phyloP scores from a whole-genome alignment of 2,329 filamentous ascomycete genomes.

The Ophiostoma ulmi region DNA sequence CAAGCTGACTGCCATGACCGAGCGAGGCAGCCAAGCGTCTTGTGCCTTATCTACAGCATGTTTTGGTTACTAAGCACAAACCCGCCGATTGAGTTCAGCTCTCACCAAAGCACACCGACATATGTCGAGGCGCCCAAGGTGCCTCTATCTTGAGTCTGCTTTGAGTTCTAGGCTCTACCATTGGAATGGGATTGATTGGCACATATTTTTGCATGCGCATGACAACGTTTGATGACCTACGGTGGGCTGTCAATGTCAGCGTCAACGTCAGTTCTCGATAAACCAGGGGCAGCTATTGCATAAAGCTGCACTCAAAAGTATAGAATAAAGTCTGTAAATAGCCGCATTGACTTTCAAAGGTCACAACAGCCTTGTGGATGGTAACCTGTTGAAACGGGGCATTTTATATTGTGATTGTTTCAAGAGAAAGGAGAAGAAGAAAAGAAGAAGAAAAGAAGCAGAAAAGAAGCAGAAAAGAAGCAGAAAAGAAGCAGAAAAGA shows the following conservation, averaged over 20 bases:
- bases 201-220: background rate
- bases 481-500: background rate
- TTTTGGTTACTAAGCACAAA: too few species aligned
- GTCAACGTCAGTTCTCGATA: background rate
- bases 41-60: background rate
- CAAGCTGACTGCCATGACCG: background rate
- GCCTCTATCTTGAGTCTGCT: too few species aligned
- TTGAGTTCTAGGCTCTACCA: too few species aligned
- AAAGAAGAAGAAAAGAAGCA: background rate
- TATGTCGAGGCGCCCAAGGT: too few species aligned
- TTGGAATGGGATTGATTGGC: background rate
- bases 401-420: background rate
- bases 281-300: background rate
- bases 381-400: background rate
- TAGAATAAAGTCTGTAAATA: background rate
- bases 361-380: constrained; percentile 1
- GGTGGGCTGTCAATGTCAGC: too few species aligned
- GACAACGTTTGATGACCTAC: too few species aligned
- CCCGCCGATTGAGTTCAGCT: too few species aligned
- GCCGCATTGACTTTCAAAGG: background rate
- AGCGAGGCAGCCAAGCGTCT: too few species aligned
- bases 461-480: background rate
- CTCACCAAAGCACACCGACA: too few species aligned
- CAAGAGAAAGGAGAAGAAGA: background rate
- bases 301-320: background rate